Percentiles rank a stretch among this genome's conserved stretches.
Conservation (phyloP, 2,329 filamentous ascomycete genomes). For the Metarhizium sp. region DNA sequence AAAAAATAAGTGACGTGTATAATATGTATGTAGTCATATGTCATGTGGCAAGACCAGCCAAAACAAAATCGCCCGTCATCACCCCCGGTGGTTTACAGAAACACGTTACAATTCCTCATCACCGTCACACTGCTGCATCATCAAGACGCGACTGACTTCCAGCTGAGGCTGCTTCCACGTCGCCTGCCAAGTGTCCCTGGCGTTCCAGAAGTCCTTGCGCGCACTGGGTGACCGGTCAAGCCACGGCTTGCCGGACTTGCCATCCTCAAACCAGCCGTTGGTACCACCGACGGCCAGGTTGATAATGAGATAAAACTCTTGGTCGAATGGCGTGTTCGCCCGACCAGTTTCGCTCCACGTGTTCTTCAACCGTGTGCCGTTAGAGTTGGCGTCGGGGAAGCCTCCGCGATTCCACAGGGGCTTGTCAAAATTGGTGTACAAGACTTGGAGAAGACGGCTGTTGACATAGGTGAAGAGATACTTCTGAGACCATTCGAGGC, state of each 20-base stretch:
- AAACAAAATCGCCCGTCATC: background rate
- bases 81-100: background rate
- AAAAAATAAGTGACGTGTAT: background rate
- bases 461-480: constrained; percentile 85
- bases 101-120: constrained; percentile 37
- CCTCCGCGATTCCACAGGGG: constrained; percentile 59
- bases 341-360: constrained; percentile 54
- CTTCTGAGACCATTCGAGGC: constrained; percentile 79
- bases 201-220: constrained; percentile 68
- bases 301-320: constrained; percentile 66
- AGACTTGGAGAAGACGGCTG: constrained; percentile 67
- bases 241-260: constrained; percentile 67
- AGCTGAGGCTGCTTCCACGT: constrained; percentile 64
- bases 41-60: background rate
- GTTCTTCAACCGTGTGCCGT: constrained; percentile 56
- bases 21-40: background rate
- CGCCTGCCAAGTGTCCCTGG: constrained; percentile 53
- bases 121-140: constrained; percentile 61
- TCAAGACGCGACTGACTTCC: constrained; percentile 60
- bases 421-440: constrained; percentile 66
- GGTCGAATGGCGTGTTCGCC: constrained; percentile 62
- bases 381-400: constrained; percentile 54
- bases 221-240: constrained; percentile 58
- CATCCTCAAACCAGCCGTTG: constrained; percentile 78
- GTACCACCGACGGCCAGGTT: constrained; percentile 69